Evolutionary conservation across 768 basidiomycete species (phyloP), one percentile per base, ranked within the genome.

Genomic region (Termitomyces sp.): DNA sequence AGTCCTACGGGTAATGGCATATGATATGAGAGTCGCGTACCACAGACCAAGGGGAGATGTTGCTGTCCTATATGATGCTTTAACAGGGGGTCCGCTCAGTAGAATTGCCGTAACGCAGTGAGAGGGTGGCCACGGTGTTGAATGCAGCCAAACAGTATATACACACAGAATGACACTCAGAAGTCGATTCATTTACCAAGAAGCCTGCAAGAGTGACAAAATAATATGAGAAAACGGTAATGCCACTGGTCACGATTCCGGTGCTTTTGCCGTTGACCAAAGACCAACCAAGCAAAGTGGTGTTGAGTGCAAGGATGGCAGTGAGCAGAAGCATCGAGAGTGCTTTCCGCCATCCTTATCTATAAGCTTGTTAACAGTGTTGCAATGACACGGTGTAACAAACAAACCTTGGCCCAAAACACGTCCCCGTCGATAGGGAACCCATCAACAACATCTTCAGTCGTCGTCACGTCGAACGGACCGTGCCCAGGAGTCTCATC

Each of bases 391-490:
- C n/a, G n/a, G n/a, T n/a, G n/a, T n/a, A n/a, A n/a, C n/a, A n/a
- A n/a, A n/a, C n/a, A n/a, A n/a, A n/a, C n/a, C n/a, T n/a, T n/a
- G n/a, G n/a, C n/a, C n/a, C n/a, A n/a, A n/a, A n/a, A n/a, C n/a
- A n/a, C n/a, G n/a, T n/a, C n/a, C n/a, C n/a, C n/a, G n/a, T n/a
- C n/a, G n/a, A n/a, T n/a, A n/a, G n/a, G n/a, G n/a, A n/a, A n/a
- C n/a, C n/a, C n/a, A n/a, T n/a, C n/a, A n/a, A n/a, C n/a, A n/a
- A n/a, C n/a, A n/a, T n/a, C n/a, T n/a, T n/a, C 85, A 9, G 84
- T 80, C n/a, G 66, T 82, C n/a, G 83, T 80, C n/a, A 93, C 84
- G 66, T 84, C 81, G 64, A 88, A 89, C 11, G 86, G 83, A 63
- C 89, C 88, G 12, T 67, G 67, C 30, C 68, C 65, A 57, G 40